Evolutionary conservation across 2,329 filamentous ascomycete genomes (phyloP).

Genomic region (Colletotrichum sidae): DNA sequence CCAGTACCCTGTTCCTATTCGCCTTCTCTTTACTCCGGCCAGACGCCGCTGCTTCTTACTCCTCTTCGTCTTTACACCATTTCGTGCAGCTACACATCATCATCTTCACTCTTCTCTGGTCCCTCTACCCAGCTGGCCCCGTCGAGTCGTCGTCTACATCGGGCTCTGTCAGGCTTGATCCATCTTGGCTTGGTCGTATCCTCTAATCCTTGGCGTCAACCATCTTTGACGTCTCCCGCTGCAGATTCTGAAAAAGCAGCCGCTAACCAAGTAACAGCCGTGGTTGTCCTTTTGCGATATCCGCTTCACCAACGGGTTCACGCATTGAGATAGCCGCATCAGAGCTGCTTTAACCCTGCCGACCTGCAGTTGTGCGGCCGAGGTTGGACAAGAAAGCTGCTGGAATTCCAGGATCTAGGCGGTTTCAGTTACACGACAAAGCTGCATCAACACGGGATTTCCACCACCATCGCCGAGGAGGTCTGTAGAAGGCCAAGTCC

Average conservation of each 20-base stretch:
- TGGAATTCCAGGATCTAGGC: constrained; percentile 19
- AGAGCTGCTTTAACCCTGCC: not conserved
- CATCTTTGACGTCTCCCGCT: constrained; percentile 8
- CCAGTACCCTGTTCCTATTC: constrained; percentile 22
- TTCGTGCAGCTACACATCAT: constrained; percentile 29
- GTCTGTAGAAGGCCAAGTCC: constrained; percentile 12
- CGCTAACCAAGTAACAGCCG: constrained; percentile 34
- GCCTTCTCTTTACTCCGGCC: constrained; percentile 38
- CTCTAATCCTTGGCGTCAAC: constrained; percentile 3
- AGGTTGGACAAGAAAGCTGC: constrained; percentile 21
- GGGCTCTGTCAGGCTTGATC: no score
- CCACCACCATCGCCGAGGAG: constrained; percentile 22
- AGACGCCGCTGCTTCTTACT: not conserved
- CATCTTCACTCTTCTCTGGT: constrained; percentile 11
- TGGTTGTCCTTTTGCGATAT: constrained; percentile 7
- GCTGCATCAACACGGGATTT: constrained; percentile 22
- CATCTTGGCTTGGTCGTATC: constrained; percentile 1
- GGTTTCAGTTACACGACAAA: constrained; percentile 28
- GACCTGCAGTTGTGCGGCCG: constrained; percentile 20
- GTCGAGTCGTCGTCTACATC: no score
- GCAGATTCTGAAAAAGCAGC: constrained; percentile 5
- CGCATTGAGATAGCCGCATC: constrained; percentile 12
- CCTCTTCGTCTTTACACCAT: constrained; percentile 31
- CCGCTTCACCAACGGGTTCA: constrained; percentile 3
- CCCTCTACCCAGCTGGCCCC: not conserved